Percentiles rank a stretch among this genome's conserved stretches.
phyloP scores from a whole-genome alignment of 2,329 filamentous ascomycete species.

The Thielaviopsis ethacetica region DNA sequence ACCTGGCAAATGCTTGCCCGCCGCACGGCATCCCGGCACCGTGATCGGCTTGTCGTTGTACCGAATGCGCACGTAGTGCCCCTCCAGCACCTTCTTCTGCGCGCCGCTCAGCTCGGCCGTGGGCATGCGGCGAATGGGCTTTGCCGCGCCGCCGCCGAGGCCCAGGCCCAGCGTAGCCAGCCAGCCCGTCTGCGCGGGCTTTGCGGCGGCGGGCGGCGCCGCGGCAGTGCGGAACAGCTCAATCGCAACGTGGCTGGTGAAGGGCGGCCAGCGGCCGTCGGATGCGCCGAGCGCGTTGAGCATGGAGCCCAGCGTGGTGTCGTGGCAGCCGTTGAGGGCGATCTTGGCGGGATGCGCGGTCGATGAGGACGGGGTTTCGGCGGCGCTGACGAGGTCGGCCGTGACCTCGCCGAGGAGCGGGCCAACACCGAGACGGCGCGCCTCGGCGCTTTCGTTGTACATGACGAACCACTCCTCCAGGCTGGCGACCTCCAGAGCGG shows the following conservation, averaged over 20 bases:
- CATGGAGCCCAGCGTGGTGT: slow-evolving; percentile 75
- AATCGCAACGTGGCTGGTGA: slow-evolving; percentile 79
- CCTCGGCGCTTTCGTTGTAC: slow-evolving; percentile 71
- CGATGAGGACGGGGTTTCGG: slow-evolving; percentile 18
- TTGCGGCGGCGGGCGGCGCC: not conserved
- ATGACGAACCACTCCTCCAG: slow-evolving; percentile 90
- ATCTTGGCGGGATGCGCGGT: slow-evolving; percentile 32
- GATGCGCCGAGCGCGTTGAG: slow-evolving; percentile 68
- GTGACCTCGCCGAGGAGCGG: slow-evolving; percentile 71
- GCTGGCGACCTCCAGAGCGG: slow-evolving; percentile 56
- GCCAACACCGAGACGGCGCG: slow-evolving; percentile 79
- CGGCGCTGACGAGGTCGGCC: slow-evolving; percentile 52
- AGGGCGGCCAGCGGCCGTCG: slow-evolving; percentile 70
- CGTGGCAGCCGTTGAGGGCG: slow-evolving; percentile 73
- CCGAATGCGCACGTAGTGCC: slow-evolving; percentile 74
- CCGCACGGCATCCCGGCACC: slow-evolving; percentile 62
- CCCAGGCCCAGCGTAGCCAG: not conserved
- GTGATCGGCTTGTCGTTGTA: slow-evolving; percentile 78
- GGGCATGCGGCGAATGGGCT: slow-evolving; percentile 2
- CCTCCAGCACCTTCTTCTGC: slow-evolving; percentile 46
- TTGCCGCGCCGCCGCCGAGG: not conserved
- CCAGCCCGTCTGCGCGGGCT: not conserved
- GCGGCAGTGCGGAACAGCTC: slow-evolving; percentile 54
- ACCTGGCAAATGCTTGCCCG: slow-evolving; percentile 70
- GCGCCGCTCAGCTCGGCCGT: slow-evolving; percentile 35